A percentile compares a stretch with the other conserved stretches of the same genome.
Conservation (phyloP, 108 stramenopile species). For the Chaetoceros muelleri region DNA sequence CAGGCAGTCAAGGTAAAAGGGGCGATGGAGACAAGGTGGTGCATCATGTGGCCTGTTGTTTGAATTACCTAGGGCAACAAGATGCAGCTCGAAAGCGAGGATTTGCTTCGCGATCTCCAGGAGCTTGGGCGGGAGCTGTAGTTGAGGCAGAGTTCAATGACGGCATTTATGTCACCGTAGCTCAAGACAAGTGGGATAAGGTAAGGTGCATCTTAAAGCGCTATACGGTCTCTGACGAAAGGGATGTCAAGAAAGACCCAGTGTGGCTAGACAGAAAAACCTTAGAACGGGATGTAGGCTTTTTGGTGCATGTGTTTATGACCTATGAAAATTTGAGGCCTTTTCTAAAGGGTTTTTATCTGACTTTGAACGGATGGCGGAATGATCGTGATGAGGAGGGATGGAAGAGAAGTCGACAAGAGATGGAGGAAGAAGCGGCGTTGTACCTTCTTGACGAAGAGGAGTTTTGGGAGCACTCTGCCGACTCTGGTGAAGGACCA, state of each 20-base stretch:
- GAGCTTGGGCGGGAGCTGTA: background rate
- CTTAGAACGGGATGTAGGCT: constrained; percentile 16
- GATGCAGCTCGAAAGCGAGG: background rate
- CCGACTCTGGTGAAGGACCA: background rate
- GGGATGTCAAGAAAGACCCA: background rate
- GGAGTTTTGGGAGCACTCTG: background rate
- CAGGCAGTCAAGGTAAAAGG: constrained; percentile 1
- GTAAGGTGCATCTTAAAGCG: background rate
- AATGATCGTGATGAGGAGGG: constrained; percentile 25
- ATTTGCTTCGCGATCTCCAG: background rate
- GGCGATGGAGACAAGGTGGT: constrained; percentile 2
- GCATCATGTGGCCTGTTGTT: background rate
- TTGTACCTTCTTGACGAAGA: background rate
- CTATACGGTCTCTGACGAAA: background rate
- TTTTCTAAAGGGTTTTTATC: constrained; percentile 37
- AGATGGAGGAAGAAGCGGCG: background rate
- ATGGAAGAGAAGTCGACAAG: no score
- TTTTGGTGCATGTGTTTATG: constrained; percentile 26
- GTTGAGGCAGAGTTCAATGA: background rate
- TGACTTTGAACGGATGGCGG: constrained; percentile 29
- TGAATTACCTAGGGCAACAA: constrained; percentile 18
- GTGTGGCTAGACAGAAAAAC: constrained; percentile 12
- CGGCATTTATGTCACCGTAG: background rate
- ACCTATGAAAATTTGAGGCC: constrained; percentile 26
- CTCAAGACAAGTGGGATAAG: constrained; percentile 4